Evolutionary conservation across 2,329 filamentous ascomycete species (phyloP).

Genomic region (Fusarium xyrophilum): DNA sequence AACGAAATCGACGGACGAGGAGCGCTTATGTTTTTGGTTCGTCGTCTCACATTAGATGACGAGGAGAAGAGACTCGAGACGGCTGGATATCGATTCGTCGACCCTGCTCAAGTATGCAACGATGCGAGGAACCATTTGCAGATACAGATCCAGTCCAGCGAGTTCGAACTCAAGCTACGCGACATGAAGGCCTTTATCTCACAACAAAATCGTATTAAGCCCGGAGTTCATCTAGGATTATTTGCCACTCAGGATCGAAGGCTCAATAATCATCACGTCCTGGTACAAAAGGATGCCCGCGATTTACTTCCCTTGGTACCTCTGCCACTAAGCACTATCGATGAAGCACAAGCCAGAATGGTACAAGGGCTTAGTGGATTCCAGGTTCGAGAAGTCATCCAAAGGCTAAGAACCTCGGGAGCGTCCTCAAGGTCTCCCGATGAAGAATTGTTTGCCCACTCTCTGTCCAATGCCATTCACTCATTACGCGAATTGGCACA

Average conservation of each 20-base stretch:
- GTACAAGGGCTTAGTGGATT: constrained; percentile 57
- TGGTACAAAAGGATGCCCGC: constrained; percentile 62
- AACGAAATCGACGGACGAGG: constrained; percentile 66
- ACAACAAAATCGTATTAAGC: constrained; percentile 53
- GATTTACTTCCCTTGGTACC: constrained; percentile 67
- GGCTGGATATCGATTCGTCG: constrained; percentile 77
- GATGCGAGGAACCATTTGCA: constrained; percentile 78
- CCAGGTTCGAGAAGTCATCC: constrained; percentile 44
- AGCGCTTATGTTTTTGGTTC: constrained; percentile 81
- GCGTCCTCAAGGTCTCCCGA: constrained; percentile 38
- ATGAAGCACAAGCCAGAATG: constrained; percentile 61
- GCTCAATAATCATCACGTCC: constrained; percentile 65
- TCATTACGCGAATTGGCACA: constrained; percentile 51
- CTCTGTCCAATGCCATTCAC: constrained; percentile 53
- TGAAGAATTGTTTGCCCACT: constrained; percentile 53
- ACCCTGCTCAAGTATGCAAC: constrained; percentile 70
- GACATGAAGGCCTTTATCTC: constrained; percentile 68
- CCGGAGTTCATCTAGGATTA: constrained; percentile 63
- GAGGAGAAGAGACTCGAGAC: constrained; percentile 71
- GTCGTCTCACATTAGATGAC: constrained; percentile 61
- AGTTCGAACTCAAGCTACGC: constrained; percentile 67
- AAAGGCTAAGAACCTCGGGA: constrained; percentile 46
- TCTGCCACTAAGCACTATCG: constrained; percentile 59
- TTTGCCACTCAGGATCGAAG: constrained; percentile 63
- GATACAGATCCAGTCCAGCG: constrained; percentile 72